These are phyloP conservation scores for Colletotrichum caudatum DNA, from an alignment of 2,329 filamentous ascomycete species.

Conservation along the genomic window DNA sequence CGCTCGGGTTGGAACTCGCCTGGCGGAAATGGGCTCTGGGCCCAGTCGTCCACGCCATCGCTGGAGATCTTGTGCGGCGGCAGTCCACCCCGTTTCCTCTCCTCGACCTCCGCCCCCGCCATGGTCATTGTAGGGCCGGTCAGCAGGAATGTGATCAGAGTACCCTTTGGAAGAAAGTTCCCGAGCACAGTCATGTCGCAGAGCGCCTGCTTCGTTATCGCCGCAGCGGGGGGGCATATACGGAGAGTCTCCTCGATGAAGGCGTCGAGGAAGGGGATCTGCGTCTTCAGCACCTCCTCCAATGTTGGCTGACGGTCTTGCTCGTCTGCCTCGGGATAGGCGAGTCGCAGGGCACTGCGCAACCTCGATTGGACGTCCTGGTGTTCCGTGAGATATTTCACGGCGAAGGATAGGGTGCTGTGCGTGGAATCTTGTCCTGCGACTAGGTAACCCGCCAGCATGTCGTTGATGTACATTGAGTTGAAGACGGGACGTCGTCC, in stretches of 20 bases:
- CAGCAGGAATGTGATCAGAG: background rate
- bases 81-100: background rate
- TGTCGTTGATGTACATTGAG: slow-evolving; percentile 7
- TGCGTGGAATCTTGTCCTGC: slow-evolving; percentile 47
- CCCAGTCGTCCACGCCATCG: slow-evolving; percentile 9
- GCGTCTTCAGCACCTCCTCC: slow-evolving; percentile 44
- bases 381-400: slow-evolving; percentile 46
- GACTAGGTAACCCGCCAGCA: slow-evolving; percentile 44
- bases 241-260: slow-evolving; percentile 50
- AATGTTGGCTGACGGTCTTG: slow-evolving; percentile 44
- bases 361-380: slow-evolving; percentile 46
- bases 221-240: slow-evolving; percentile 23
- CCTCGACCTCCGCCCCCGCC: background rate
- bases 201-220: slow-evolving; percentile 10
- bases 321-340: slow-evolving; percentile 41
- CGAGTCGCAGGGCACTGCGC: slow-evolving; percentile 44
- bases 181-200: slow-evolving; percentile 10
- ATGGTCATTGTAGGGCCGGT: background rate
- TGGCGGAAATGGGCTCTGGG: background rate
- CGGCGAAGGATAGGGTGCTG: slow-evolving; percentile 44
- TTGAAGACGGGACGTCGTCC: slow-evolving; percentile 2
- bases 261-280: slow-evolving; percentile 49
- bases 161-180: slow-evolving; percentile 12
- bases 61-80: slow-evolving; percentile 5
- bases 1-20: slow-evolving; percentile 2